A percentile compares a stretch with the other conserved stretches of the same genome.
Evolutionary conservation across 2,329 filamentous ascomycete species (phyloP).

Genomic region (Fusarium hainanense): DNA sequence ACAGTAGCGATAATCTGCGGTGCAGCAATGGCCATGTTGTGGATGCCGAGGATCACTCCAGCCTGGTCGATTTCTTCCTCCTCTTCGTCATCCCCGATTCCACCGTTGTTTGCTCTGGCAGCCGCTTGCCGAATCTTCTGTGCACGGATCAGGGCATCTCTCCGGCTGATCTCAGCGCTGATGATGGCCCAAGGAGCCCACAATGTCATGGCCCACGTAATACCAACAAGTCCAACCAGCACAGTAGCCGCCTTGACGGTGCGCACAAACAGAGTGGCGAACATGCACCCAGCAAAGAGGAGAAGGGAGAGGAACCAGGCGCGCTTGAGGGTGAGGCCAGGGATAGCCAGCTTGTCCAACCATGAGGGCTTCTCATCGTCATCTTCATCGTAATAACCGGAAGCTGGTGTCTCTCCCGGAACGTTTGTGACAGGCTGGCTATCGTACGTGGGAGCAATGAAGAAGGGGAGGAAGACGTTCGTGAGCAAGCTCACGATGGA

Average conservation of each 20-base stretch:
- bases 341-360: slow-evolving; percentile 76
- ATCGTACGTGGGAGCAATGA: slow-evolving; percentile 85
- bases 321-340: slow-evolving; percentile 85
- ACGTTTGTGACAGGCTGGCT: slow-evolving; percentile 51
- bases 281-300: slow-evolving; percentile 85
- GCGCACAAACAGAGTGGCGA: slow-evolving; percentile 81
- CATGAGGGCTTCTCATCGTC: slow-evolving; percentile 53
- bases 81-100: slow-evolving; percentile 44
- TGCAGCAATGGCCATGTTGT: slow-evolving; percentile 93
- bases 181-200: slow-evolving; percentile 98
- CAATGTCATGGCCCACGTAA: slow-evolving; percentile 91
- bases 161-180: slow-evolving; percentile 87
- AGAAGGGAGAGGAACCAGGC: slow-evolving; percentile 88
- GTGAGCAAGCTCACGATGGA: slow-evolving; percentile 84
- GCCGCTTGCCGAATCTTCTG: slow-evolving; percentile 45
- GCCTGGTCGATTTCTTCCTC: slow-evolving; percentile 78
- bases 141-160: slow-evolving; percentile 70
- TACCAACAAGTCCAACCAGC: slow-evolving; percentile 83
- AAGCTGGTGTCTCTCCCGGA: slow-evolving; percentile 48
- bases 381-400: slow-evolving; percentile 47
- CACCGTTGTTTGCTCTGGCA: slow-evolving; percentile 21
- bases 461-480: slow-evolving; percentile 85
- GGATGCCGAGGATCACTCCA: slow-evolving; percentile 91
- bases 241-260: slow-evolving; percentile 77
- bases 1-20: slow-evolving; percentile 93